phyloP scores from a whole-genome alignment of 768 basidiomycete genomes.

The Trametes punicea region DNA sequence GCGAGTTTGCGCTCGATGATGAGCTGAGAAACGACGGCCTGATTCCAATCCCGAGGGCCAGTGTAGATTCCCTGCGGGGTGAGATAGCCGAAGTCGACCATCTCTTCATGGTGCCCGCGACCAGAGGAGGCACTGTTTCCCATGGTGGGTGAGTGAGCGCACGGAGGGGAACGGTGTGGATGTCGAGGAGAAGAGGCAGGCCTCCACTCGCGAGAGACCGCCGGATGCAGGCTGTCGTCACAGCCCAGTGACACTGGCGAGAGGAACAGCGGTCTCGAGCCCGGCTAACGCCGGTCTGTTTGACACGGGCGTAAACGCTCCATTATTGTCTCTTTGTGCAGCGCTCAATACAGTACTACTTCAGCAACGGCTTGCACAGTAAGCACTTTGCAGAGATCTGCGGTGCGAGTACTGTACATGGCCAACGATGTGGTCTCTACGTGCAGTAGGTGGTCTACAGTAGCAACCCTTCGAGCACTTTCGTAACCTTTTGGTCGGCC shows the following conservation, averaged over 20 bases:
- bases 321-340: not conserved
- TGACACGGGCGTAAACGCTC: not conserved
- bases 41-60: conserved; percentile 85
- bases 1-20: conserved; percentile 87
- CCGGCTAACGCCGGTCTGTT: conserved; percentile 8
- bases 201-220: conserved; percentile 7
- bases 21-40: conserved; percentile 79
- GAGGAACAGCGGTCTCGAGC: not conserved
- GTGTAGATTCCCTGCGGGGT: conserved; percentile 86
- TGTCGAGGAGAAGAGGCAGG: conserved; percentile 8
- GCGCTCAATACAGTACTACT: too few relatives aligned
- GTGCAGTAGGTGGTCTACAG: not conserved
- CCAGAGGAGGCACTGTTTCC: conserved; percentile 79
- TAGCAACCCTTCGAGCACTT: too few relatives aligned
- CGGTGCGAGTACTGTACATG: not conserved
- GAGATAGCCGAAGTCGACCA: conserved; percentile 80
- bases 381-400: too few relatives aligned
- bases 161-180: not conserved
- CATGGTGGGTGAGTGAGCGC: conserved; percentile 41
- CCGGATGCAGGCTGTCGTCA: conserved; percentile 16
- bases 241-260: conserved; percentile 5
- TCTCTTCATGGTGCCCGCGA: conserved; percentile 73
- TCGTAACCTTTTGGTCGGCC: not conserved
- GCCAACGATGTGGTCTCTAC: too few relatives aligned
- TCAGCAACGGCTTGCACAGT: too few relatives aligned